Percentiles rank a stretch among this genome's conserved stretches.
phyloP scores from a whole-genome alignment of 2,329 filamentous ascomycete species.

The Thielaviopsis cerberus region DNA sequence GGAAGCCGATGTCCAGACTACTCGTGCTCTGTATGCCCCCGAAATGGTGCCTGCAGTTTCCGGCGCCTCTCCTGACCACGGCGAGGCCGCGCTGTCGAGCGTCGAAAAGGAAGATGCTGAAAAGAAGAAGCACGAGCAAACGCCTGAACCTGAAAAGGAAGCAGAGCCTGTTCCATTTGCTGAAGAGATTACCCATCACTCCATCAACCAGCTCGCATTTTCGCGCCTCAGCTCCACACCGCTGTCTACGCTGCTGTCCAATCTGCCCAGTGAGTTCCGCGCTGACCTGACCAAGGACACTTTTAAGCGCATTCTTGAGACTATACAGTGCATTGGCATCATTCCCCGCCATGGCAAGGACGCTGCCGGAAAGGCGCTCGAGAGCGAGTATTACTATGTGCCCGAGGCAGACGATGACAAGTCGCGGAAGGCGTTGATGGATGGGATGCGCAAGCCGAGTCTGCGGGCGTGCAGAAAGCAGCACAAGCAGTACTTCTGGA shows the following conservation, averaged over 20 bases:
- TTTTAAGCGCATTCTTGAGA: conserved; percentile 54
- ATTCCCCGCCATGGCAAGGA: conserved; percentile 87
- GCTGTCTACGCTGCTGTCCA: conserved; percentile 70
- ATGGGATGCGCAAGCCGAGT: conserved; percentile 73
- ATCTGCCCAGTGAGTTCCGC: conserved; percentile 54
- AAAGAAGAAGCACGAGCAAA: background rate
- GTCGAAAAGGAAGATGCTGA: background rate
- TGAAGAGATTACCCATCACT: conserved; percentile 53
- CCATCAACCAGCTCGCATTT: conserved; percentile 87
- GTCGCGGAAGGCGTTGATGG: conserved; percentile 61
- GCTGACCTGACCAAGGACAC: conserved; percentile 39
- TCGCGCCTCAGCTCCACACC: conserved; percentile 84
- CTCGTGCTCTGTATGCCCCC: background rate
- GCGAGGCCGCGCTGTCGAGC: background rate
- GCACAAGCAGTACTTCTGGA: conserved; percentile 75
- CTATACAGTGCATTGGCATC: conserved; percentile 64
- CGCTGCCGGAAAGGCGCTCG: conserved; percentile 76
- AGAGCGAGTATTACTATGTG: conserved; percentile 95
- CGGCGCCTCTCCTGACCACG: background rate
- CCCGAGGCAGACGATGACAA: conserved; percentile 70
- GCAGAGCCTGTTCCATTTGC: conserved; percentile 14
- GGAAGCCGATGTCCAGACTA: background rate
- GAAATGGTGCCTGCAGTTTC: background rate
- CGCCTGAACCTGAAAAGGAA: background rate
- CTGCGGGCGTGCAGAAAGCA: conserved; percentile 80